These are phyloP conservation scores for Verticillium albo-atrum DNA, from an alignment of 2,329 filamentous ascomycete species.

Conservation along the genomic window DNA sequence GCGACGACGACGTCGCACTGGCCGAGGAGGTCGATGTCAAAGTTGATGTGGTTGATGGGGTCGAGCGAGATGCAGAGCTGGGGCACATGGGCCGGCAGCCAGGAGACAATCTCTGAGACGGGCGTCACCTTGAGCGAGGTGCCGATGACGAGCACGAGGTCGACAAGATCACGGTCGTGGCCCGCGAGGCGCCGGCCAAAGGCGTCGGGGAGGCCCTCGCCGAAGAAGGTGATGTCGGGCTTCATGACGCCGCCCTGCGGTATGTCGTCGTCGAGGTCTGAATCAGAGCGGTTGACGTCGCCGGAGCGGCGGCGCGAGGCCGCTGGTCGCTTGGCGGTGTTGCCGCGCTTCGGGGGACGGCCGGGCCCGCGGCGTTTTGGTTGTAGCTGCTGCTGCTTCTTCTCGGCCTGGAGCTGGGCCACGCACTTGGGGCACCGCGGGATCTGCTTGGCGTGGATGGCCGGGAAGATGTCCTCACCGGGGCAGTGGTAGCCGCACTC, in stretches of 20 bases:
- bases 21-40: constrained; percentile 93
- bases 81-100: constrained; percentile 72
- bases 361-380: neutral
- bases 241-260: constrained; percentile 79
- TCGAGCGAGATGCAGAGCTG: constrained; percentile 88
- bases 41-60: constrained; percentile 84
- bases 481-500: constrained; percentile 71
- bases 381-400: constrained; percentile 36
- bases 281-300: constrained; percentile 34
- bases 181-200: constrained; percentile 80
- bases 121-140: constrained; percentile 94
- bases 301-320: constrained; percentile 25
- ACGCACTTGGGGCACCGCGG: constrained; percentile 74
- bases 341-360: constrained; percentile 26
- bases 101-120: constrained; percentile 85
- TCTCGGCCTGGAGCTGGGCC: constrained; percentile 38
- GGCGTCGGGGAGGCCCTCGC: constrained; percentile 78
- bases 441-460: constrained; percentile 71
- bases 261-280: constrained; percentile 48
- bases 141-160: constrained; percentile 92
- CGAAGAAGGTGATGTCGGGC: constrained; percentile 98
- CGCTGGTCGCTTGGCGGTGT: constrained; percentile 7
- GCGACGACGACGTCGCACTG: constrained; percentile 89
- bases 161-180: constrained; percentile 73
- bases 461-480: constrained; percentile 73